Base-by-base conservation (phyloP, 176 grass and related monocot species). In the Zea luxurians region DNA sequence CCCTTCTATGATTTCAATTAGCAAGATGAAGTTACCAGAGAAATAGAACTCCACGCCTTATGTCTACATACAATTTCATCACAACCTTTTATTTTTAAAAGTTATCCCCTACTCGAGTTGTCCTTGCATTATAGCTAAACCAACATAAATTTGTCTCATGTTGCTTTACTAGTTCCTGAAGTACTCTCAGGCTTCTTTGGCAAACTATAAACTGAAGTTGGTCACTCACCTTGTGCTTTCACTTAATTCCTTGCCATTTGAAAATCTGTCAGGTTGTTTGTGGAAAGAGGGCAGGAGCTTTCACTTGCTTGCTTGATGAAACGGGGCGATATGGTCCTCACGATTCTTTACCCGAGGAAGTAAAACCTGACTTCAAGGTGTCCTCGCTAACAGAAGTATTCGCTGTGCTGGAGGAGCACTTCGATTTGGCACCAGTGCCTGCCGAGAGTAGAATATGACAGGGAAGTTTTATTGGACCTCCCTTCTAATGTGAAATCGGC, bases 261-360 rank as follows among this genome's bases (percentile, higher is more conserved):
- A 34, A 78, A 70, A 35, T 41, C 41, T 68, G 12, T 13, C 66
- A 97, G 91, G 40, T 97, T n/a, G 91, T 88, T 9, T 93, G 94
- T 83, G 91, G 94, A 61, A 97, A 97, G 70, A 89, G 89, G 74
- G 91, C 91, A 3, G 86, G 94, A 79, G 86, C 94, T 13, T 91
- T 89, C 70, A 97, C 94, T 79, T 97, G 94, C 86, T 89, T 97
- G 43, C 91, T 97, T 0, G 94, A 97, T 48, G 94, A 97, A 88
- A 93, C 86, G 0, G 94, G 59, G 61, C 74, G 76, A 79, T 93
- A 97, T 10, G 84, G 73, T 34, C 71, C 84, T 1, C 82, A 64
- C 0, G 89, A 93, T 43, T 86, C 63, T 60, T 75, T 91, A 21
- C 41, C 87, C 17, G 89, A 86, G 38, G 86, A 93, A 50, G 37